Evolutionary conservation across 169 alveolate species (phyloP), one percentile per base, ranked within the genome.

Genomic region (Plasmodium chabaudi): DNA sequence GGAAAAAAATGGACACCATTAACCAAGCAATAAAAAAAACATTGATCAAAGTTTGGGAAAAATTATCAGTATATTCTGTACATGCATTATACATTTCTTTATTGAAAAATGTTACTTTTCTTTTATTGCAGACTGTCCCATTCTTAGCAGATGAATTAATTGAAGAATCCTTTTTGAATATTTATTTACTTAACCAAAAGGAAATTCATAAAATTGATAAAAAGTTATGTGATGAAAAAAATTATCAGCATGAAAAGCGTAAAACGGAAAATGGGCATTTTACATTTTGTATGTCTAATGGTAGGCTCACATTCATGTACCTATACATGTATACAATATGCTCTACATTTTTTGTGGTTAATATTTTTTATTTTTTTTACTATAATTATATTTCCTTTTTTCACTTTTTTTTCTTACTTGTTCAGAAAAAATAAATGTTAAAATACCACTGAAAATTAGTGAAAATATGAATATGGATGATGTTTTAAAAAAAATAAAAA

Each of bases 221-320:
- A 67, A 49, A 64, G 21, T n/a, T 77, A 44, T 17, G 46, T 42
- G 69, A 47, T 1, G 25, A 61, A 4, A 77, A 64, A 27, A 77
- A 64, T 27, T 63, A 34, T 27, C 17, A 17, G 34, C 53, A 77
- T 46, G 70, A 77, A 23, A 25, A 49, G 25, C 17, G 69, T 15
- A 67, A 69, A 64, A 65, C 47, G 71, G 89, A 77, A 23, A 39
- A 23, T 1, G 89, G 89, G 4, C 72, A 63, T 9, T 51, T 64
- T 42, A 71, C 23, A 19, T 71, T 72, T 73, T 15, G 63, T 13
- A 49, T 49, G 25, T 25, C 71, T 21, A 51, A 47, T 15, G 89
- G 82, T 71, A 71, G 13, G 39, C 17, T 13, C n/a, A 12, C 25
- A 46, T 15, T 10, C 12, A 3, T 27, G 51, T 70, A 70, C 53